These are phyloP conservation scores for Styphnolobium japonicum DNA, from an alignment of 306 rosid species.

Conservation along the genomic window DNA sequence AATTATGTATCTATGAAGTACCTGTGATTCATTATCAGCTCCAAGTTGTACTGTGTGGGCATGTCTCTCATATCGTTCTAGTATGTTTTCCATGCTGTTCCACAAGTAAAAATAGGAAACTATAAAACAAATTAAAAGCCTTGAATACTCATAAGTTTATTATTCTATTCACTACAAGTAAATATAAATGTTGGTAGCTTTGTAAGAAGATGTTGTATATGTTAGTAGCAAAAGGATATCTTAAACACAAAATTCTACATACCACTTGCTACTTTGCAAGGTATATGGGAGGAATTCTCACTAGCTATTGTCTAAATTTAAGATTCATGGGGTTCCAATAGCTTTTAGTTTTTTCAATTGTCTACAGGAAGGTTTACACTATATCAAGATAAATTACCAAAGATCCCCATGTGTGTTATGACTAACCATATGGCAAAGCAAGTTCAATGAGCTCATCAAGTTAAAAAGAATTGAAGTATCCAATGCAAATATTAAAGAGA, in stretches of 20 bases:
- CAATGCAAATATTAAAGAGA: too few relatives aligned
- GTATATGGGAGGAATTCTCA: neutral
- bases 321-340: too few relatives aligned
- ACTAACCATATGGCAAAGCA: too few relatives aligned
- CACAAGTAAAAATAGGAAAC: neutral
- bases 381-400: too few relatives aligned
- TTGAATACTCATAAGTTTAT: neutral
- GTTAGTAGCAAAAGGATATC: neutral
- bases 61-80: conserved; percentile 66
- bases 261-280: neutral
- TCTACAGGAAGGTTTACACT: too few relatives aligned
- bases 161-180: neutral
- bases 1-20: neutral
- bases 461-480: too few relatives aligned
- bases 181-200: neutral
- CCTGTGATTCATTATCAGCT: conserved; percentile 46
- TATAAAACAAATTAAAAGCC: neutral
- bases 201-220: neutral
- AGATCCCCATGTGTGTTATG: too few relatives aligned
- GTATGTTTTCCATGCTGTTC: conserved; percentile 55
- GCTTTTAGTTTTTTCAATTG: too few relatives aligned
- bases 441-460: too few relatives aligned
- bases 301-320: neutral
- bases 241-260: neutral
- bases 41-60: conserved; percentile 31